Conservation (phyloP, 2,329 filamentous ascomycete species). For the Fusarium austroafricanum region DNA sequence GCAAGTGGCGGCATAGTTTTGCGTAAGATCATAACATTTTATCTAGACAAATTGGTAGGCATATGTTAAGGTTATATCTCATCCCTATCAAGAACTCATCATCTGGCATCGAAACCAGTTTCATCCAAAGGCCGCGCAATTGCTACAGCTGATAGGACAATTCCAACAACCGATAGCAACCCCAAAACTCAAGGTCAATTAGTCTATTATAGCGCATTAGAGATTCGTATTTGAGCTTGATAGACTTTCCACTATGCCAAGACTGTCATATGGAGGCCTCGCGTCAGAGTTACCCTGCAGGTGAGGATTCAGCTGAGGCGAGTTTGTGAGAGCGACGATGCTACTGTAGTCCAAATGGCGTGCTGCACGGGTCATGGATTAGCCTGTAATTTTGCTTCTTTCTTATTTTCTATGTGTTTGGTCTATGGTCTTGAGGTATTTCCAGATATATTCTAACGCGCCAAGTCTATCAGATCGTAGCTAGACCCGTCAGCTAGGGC, state of each 20-base stretch:
- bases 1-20: background rate
- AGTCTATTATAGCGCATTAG: background rate
- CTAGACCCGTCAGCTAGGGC: fast-evolving
- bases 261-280: background rate
- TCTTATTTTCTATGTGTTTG: background rate
- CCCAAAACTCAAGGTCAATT: background rate
- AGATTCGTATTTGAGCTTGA: background rate
- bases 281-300: background rate
- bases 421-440: too few relatives aligned
- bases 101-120: background rate
- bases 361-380: background rate
- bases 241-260: background rate
- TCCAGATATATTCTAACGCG: too few relatives aligned
- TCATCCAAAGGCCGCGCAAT: background rate
- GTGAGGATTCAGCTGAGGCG: background rate
- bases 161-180: background rate
- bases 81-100: background rate
- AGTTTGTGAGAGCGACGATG: background rate
- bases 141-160: background rate
- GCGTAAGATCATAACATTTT: background rate
- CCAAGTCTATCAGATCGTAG: background rate
- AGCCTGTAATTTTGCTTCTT: background rate
- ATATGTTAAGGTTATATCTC: background rate
- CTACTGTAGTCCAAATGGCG: too few relatives aligned
- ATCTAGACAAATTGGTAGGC: fast-evolving